Evolutionary conservation across 1,139 yeast genomes (phyloP).

Genomic region (Yamadazyma taylorii): DNA sequence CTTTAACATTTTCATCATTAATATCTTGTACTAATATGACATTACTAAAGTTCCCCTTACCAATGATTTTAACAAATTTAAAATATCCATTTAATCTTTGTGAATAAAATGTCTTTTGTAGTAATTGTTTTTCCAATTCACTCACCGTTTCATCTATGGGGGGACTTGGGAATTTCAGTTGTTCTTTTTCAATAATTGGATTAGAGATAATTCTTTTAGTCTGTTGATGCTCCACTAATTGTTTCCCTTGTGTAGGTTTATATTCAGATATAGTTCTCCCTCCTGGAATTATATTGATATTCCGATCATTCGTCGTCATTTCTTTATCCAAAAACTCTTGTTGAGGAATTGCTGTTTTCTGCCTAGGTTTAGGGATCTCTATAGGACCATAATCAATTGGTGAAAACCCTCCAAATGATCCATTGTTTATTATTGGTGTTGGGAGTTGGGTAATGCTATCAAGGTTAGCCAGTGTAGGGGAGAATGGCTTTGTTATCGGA

Average conservation of each 20-base stretch:
- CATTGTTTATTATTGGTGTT: slow-evolving; percentile 54
- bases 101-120: slow-evolving; percentile 15
- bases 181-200: slow-evolving; percentile 1
- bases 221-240: neutral
- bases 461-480: slow-evolving; percentile 27
- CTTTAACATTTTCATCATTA: slow-evolving; percentile 20
- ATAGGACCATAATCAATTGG: slow-evolving; percentile 8
- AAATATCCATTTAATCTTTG: slow-evolving; percentile 17
- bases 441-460: slow-evolving; percentile 57
- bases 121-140: slow-evolving; percentile 11
- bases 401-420: slow-evolving; percentile 19
- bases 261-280: slow-evolving; percentile 37
- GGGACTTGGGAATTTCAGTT: slow-evolving; percentile 13
- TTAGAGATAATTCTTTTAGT: slow-evolving; percentile 2
- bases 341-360: slow-evolving; percentile 2
- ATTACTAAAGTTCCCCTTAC: slow-evolving; percentile 60
- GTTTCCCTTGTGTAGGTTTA: slow-evolving; percentile 21
- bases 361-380: slow-evolving; percentile 7
- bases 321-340: neutral
- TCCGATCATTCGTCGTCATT: neutral
- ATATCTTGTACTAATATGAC: slow-evolving; percentile 46
- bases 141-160: slow-evolving; percentile 6
- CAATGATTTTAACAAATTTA: slow-evolving; percentile 37
- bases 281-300: neutral
- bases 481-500: neutral